Conservation (phyloP, 768 basidiomycete genomes). For the Rhodotorula toruloides region DNA sequence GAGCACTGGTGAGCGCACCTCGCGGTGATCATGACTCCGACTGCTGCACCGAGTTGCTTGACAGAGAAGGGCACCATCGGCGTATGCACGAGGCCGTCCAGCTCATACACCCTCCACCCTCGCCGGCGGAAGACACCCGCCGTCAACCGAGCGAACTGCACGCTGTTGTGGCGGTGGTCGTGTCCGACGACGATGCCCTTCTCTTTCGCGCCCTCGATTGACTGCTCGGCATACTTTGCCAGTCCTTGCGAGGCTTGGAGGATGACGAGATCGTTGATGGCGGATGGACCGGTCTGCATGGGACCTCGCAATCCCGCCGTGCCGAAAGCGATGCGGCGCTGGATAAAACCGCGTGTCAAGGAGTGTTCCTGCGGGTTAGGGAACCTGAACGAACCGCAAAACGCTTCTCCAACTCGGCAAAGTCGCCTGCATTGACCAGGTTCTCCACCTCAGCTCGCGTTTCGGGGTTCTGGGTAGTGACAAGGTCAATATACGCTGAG, state of each 20-base stretch:
- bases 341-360: too few relatives aligned
- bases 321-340: constrained; percentile 72
- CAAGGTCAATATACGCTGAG: background rate
- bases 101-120: constrained; percentile 65
- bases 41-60: constrained; percentile 61
- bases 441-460: constrained; percentile 43
- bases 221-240: constrained; percentile 25
- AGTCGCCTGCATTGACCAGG: constrained; percentile 28
- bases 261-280: constrained; percentile 74
- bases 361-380: too few relatives aligned
- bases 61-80: constrained; percentile 61
- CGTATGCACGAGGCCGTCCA: constrained; percentile 68
- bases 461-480: constrained; percentile 34
- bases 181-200: constrained; percentile 77
- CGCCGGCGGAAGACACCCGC: constrained; percentile 63
- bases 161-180: constrained; percentile 77
- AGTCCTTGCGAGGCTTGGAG: constrained; percentile 40
- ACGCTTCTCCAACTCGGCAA: constrained; percentile 40
- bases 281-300: constrained; percentile 86
- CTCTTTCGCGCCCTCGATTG: constrained; percentile 47
- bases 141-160: constrained; percentile 69
- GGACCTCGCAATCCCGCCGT: constrained; percentile 77
- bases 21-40: constrained; percentile 87
- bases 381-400: too few relatives aligned
- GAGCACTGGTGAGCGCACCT: too few relatives aligned